A percentile compares a stretch with the other conserved stretches of the same genome.
phyloP scores from a whole-genome alignment of 108 stramenopile genomes.

The Skeletonema costatum region DNA sequence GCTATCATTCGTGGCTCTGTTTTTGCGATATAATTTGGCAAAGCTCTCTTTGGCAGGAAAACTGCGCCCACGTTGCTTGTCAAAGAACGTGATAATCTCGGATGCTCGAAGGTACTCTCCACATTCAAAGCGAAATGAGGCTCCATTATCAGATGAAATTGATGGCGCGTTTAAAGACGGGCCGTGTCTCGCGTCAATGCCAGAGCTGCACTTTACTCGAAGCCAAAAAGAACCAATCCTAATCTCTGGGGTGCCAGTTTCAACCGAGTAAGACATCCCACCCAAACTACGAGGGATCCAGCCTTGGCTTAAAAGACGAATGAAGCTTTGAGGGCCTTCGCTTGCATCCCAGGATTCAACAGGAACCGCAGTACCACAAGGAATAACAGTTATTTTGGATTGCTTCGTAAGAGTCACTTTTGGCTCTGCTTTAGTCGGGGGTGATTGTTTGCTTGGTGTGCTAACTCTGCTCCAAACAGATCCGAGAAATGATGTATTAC shows the following conservation, averaged over 20 bases:
- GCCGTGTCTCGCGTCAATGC: slow-evolving; percentile 77
- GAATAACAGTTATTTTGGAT: slow-evolving; percentile 31
- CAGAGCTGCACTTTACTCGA: slow-evolving; percentile 58
- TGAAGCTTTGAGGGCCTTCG: slow-evolving; percentile 45
- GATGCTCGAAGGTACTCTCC: slow-evolving; percentile 87
- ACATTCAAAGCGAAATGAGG: slow-evolving; percentile 83
- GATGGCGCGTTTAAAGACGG: slow-evolving; percentile 72
- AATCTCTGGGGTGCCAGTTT: slow-evolving; percentile 61
- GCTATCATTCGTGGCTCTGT: slow-evolving; percentile 41
- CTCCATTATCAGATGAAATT: slow-evolving; percentile 72
- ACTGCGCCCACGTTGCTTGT: slow-evolving; percentile 12
- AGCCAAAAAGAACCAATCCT: slow-evolving; percentile 89
- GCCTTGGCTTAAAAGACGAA: slow-evolving; percentile 73
- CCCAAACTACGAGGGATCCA: slow-evolving; percentile 71
- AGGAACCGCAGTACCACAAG: slow-evolving; percentile 80
- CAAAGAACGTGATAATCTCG: slow-evolving; percentile 72
- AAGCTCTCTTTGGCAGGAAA: slow-evolving; percentile 58
- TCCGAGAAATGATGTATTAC: slow-evolving; percentile 40
- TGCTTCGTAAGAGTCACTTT: slow-evolving; percentile 3
- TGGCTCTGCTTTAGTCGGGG: neutral
- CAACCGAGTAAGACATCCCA: slow-evolving; percentile 17
- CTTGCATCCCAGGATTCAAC: slow-evolving; percentile 57
- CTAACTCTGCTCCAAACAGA: slow-evolving; percentile 47
- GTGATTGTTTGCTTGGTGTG: slow-evolving; percentile 37
- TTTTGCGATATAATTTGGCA: slow-evolving; percentile 84